Base-by-base conservation (phyloP, 306 rosid genomes). In the Hylodesmum podocarpum region DNA sequence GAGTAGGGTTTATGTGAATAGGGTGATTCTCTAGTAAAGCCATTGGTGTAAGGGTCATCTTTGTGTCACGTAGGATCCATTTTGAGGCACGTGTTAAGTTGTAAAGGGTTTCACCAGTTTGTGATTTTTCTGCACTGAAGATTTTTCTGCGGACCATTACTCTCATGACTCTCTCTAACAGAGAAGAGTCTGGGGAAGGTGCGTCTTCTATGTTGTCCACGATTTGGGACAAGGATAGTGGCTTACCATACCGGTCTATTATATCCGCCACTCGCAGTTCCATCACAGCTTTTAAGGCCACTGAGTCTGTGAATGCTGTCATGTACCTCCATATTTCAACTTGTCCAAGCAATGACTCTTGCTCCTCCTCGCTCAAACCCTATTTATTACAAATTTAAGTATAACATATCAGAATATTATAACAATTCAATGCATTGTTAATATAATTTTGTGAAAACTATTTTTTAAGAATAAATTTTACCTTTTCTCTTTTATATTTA, bases 271-370 rank as follows among this genome's bases (percentile, higher is more conserved):
- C 19, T 29, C 77, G 85, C 1, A 86, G 85, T 58, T 86, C 81
- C 13, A 83, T 54, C 0, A 83, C 85, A 3, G 6, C 0, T 73
- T 83, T 86, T 1, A 86, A n/a, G 14, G 89, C 89, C 29, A 86
- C 39, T 0, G 83, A 66, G 19, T 86, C 83, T 0, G 89, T 78
- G 78, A 83, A 83, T 71, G 74, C 6, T 1, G 49, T 15, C 83
- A 86, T 86, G 73, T 80, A 80, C 14, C 27, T 64, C 89, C 89
- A 86, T 76, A 82, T 80, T 55, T 82, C 84, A 6, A 73, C 82
- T 37, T 86, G 87, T 9, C 89, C 87, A 1, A 79, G 58, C 55
- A 85, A 8, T 21, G 84, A 68, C 0, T 82, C 84, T 36, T 82
- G 84, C 28, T 85, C 84, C 7, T 78, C 81, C 37, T 67, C 73